phyloP scores from a whole-genome alignment of 1,284 basidiomycete genomes.

The Pulchroboletus neoregius region DNA sequence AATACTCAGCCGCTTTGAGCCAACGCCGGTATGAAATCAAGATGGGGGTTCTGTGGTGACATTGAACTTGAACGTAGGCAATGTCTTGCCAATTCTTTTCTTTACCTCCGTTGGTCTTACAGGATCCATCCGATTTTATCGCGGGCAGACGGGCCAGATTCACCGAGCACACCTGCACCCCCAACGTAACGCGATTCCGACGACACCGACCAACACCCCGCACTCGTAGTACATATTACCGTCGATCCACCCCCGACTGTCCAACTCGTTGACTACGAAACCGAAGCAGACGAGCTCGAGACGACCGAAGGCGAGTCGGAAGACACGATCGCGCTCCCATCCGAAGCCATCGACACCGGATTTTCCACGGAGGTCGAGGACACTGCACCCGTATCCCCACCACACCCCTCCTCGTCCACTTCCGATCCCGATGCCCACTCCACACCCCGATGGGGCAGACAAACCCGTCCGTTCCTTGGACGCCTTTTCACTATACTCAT shows the following conservation, averaged over 20 bases:
- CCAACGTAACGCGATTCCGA: conserved; percentile 13
- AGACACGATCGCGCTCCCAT: conserved; percentile 14
- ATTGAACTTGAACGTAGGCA: no score
- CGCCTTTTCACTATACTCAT: conserved; percentile 3
- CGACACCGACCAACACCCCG: background rate
- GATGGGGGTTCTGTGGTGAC: no score
- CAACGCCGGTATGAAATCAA: no score
- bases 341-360: conserved; percentile 13
- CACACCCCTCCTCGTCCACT: background rate
- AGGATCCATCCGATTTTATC: conserved; percentile 79
- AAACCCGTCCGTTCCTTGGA: background rate
- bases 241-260: background rate
- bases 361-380: conserved; percentile 20
- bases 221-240: background rate
- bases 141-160: conserved; percentile 56
- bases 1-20: no score
- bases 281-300: conserved; percentile 3
- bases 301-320: conserved; percentile 26
- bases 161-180: conserved; percentile 3
- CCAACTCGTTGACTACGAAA: conserved; percentile 13
- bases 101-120: conserved; percentile 84
- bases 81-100: no score
- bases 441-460: conserved; percentile 7
- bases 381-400: background rate
- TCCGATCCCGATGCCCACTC: background rate